Evolutionary conservation across 73 alveolate genomes (phyloP), one percentile per base, ranked within the genome.

Genomic region (Uronychia binucleata): DNA sequence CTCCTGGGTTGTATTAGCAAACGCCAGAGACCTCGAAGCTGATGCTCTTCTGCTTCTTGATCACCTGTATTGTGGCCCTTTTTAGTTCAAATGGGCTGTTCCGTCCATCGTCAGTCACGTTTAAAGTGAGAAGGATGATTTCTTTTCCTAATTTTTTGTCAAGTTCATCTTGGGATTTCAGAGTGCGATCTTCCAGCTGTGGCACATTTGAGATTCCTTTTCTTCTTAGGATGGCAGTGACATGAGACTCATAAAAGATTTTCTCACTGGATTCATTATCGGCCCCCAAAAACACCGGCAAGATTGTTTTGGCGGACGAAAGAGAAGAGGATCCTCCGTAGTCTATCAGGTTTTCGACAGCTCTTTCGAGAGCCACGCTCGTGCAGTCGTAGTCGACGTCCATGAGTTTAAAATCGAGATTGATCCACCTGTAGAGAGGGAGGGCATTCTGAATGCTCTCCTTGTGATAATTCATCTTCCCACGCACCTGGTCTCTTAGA

Each of bases 61-160:
- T 57, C 0, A 57, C 57, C 79, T 28, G 5, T 0, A 28, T 75
- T 29, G 57, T 28, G 26, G 30, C 34, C 57, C 86, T 79, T 79
- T 57, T 79, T 28, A 79, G 30, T 8, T 1, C 58, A 29, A 79
- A 79, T 79, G 86, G 86, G 58, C 79, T 46, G 1, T 79, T n/a
- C 0, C 58, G 27, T 28, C 86, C 86, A 57, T 57, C 78, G 57
- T 79, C 86, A 34, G 27, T n/a, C 30, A 33, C 86, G 14, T 79
- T 75, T 1, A 79, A 8, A 1, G 58, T n/a, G 0, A 79, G 31
- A 31, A 79, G 28, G 11, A 14, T 34, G 26, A 79, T 57, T 46
- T 79, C 86, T 25, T 35, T 30, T 5, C 59, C 75, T 0, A 78
- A 25, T 78, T 78, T 78, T 26, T 32, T 31, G 11, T 67, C 30